Base-by-base conservation (phyloP, 1,284 basidiomycete species). In the Trametes versicolor region DNA sequence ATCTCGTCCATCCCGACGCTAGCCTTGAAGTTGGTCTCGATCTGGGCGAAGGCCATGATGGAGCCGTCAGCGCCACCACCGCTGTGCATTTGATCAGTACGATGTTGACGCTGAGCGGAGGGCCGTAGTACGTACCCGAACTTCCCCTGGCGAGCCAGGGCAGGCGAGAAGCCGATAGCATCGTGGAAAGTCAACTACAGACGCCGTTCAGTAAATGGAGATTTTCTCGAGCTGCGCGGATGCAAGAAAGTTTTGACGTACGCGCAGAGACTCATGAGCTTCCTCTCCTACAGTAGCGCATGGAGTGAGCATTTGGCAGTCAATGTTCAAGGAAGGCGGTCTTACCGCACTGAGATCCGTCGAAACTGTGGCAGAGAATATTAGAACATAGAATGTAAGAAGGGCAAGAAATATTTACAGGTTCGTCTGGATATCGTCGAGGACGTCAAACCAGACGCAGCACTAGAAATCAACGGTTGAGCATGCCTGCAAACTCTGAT, bases 1-100 rank as follows among this genome's bases (percentile, higher is more conserved):
- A 76, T 73, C 36, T 75, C 73, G 64, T 76, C 75, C 36, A 76
- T 69, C 29, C 75, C 74, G 56, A 64, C 58, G 62, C 74, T 76
- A 13, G 74, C 71, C 36, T 73, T 66, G 66, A 71, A 72, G 53
- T 41, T 49, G 39, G 72, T 72, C 64, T 75, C 75, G 48, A 70
- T 70, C 17, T 71, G 64, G 29, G 66, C 34, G 66, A 75, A 75
- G 15, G 68, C 66, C 56, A 70, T 66, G 55, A 76, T 73, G n/a
- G 75, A 76, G 32, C 75, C 74, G 53, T 73, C 73, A 5, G 50
- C 53, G 27, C 53, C 53, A 6, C 53, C 53, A 25, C 53, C 53
- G n/a, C 53, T 55, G 53, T 43, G 37, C 9, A 27, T 25, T 8
- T 12, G n/a, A n/a, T 55, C 2, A 52, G 29, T 32, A 10, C 19